Percentiles rank a stretch among this genome's conserved stretches.
Conservation (phyloP, 2,329 filamentous ascomycete genomes). For the Arthrobotrys conoides region DNA sequence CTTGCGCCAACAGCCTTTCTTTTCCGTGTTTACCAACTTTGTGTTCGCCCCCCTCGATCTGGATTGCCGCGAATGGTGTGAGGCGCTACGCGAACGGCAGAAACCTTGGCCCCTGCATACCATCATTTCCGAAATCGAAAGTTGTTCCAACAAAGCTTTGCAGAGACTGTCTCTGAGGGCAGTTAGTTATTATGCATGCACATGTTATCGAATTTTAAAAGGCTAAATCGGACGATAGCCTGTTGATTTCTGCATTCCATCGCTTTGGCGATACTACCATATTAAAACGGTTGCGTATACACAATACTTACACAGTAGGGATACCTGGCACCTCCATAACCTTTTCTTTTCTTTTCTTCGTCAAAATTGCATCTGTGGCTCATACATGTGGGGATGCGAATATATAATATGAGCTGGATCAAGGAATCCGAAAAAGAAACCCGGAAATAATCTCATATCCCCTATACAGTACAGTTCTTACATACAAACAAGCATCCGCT, state of each 20-base stretch:
- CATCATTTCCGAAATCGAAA: conserved; percentile 43
- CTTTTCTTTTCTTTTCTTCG: neutral
- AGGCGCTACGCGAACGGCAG: conserved; percentile 38
- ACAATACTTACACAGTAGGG: no score
- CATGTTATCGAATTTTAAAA: conserved; percentile 45
- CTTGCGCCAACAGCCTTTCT: conserved; percentile 26
- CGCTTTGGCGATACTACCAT: conserved; percentile 15
- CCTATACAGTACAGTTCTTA: no score
- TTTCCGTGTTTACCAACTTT: neutral
- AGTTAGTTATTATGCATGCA: conserved; percentile 30
- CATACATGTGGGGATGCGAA: neutral
- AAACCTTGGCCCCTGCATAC: conserved; percentile 40
- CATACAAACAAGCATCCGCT: neutral
- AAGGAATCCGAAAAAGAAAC: no score
- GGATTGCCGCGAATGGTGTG: conserved; percentile 16
- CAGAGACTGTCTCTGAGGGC: neutral
- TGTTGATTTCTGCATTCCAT: neutral
- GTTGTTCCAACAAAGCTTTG: neutral
- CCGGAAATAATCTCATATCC: no score
- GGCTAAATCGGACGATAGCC: conserved; percentile 14
- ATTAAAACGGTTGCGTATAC: neutral
- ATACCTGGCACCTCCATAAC: no score
- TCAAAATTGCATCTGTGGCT: neutral
- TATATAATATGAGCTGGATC: neutral
- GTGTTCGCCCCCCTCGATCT: conserved; percentile 21